Base-by-base conservation (phyloP, 331 rosid species). In the Spiraea crenata region DNA sequence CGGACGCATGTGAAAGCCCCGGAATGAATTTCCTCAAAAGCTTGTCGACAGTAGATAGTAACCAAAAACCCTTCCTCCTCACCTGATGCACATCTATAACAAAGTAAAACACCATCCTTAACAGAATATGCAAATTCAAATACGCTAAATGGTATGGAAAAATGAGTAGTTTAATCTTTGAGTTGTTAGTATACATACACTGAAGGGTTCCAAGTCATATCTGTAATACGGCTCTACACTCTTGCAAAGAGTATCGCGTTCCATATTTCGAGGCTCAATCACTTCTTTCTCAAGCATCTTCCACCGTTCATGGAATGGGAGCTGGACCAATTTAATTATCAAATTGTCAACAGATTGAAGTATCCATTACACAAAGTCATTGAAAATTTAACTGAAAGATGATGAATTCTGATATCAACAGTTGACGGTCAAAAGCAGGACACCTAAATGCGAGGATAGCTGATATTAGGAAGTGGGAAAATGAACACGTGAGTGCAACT, bases 281-380 rank as follows among this genome's bases (percentile, higher is more conserved):
- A 93, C 93, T 87, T 90, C 98, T 79, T 85, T 93, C 82, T 93
- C 98, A 72, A 93, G 96, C 98, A 93, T 86, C 81, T 85, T 93
- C 93, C 93, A 93, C 69, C 98, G 84, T 80, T 90, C 98, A 81
- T 86, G 85, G 80, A 93, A 93, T 73, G 97, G 98, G 51, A 95
- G 89, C 98, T 93, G 92, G 76, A 82, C 61, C 77, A 77, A 78
- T 54, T 68, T 46, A 67, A 35, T 44, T 34, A 16, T 44, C 35
- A 25, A 3, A 11, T 44, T 44, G 47, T 57, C 37, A 70, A 39
- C 6, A 14, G 25, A 56, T 15, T 57, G 37, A 57, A 17, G 51
- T 42, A 42, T 8, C 25, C 65, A 41, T 42, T 40, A 9, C 17
- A 63, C 11, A 50, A 17, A 6, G 42, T 42, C 38, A 19, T 41